A percentile compares a stretch with the other conserved stretches of the same genome.
Evolutionary conservation across 495 filamentous ascomycete species (phyloP).

Genomic region (Daldinia caldariorum): DNA sequence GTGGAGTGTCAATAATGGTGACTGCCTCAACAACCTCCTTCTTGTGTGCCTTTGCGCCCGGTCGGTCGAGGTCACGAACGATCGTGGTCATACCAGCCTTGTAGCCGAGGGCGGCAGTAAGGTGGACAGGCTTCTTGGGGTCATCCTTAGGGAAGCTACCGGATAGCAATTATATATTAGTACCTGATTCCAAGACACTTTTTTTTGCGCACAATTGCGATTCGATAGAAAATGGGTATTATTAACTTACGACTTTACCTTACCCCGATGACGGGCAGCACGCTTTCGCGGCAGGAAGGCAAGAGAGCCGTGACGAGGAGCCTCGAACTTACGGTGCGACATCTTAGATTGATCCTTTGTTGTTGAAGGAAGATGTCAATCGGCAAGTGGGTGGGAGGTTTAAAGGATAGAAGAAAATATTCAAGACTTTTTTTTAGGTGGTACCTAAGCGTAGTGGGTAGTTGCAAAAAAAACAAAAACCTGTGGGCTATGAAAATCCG

Average conservation of each 20-base stretch:
- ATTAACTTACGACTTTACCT: conserved; percentile 90
- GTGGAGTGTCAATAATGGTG: conserved; percentile 99
- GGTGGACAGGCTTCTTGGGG: conserved; percentile 98
- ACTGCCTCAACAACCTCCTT: conserved; percentile 99
- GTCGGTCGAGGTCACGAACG: conserved; percentile 99
- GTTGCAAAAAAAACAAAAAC: conserved; percentile 9
- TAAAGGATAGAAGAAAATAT: conserved; percentile 33
- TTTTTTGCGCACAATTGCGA: background rate
- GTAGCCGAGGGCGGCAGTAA: conserved; percentile 99
- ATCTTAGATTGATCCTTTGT: conserved; percentile 53
- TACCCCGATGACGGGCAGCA: conserved; percentile 93
- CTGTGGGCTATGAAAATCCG: conserved; percentile 43
- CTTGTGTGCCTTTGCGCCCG: conserved; percentile 99
- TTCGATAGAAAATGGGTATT: conserved; percentile 19
- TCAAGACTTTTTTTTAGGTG: conserved; percentile 37
- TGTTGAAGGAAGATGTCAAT: conserved; percentile 50
- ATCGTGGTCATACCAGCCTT: conserved; percentile 99
- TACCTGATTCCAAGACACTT: conserved; percentile 13
- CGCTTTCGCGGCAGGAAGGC: conserved; percentile 98
- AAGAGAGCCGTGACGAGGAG: conserved; percentile 97
- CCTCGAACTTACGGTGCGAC: conserved; percentile 85
- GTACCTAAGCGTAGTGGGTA: conserved; percentile 22
- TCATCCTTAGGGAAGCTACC: conserved; percentile 98
- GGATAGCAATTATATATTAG: conserved; percentile 20
- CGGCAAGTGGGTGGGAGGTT: conserved; percentile 30